Conservation (phyloP, 139 green algal genomes). For the Mesotaenium endlicherianum region DNA sequence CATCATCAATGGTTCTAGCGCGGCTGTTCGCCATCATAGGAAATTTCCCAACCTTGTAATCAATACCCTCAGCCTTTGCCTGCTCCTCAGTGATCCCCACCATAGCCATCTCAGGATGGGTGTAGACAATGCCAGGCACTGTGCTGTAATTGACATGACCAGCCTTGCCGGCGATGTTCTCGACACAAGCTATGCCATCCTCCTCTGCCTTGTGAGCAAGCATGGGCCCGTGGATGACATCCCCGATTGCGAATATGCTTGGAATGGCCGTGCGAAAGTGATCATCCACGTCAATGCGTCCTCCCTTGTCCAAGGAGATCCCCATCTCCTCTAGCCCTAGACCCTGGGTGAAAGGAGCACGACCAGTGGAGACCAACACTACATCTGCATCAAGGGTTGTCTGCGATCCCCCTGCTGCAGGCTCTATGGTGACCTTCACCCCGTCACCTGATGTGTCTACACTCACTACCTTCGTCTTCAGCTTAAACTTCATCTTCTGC, state of each 20-base stretch:
- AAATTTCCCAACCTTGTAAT: conserved; percentile 93
- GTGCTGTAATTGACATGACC: conserved; percentile 98
- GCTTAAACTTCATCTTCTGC: conserved; percentile 97
- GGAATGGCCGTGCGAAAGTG: conserved; percentile 54
- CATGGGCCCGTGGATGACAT: conserved; percentile 86
- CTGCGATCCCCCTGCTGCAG: conserved; percentile 59
- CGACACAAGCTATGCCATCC: conserved; percentile 92
- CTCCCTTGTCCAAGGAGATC: conserved; percentile 73
- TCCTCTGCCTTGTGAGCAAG: conserved; percentile 99
- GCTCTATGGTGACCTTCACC: conserved; percentile 69
- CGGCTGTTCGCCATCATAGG: conserved; percentile 94
- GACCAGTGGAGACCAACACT: conserved; percentile 88
- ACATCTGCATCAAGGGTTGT: conserved; percentile 80
- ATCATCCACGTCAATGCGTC: conserved; percentile 66
- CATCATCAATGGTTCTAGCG: conserved; percentile 82
- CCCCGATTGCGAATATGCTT: conserved; percentile 88
- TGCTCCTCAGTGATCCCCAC: conserved; percentile 85
- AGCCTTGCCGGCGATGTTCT: conserved; percentile 84
- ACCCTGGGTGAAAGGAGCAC: conserved; percentile 57
- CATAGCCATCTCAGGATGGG: conserved; percentile 82
- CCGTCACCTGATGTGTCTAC: conserved; percentile 61
- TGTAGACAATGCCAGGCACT: conserved; percentile 97
- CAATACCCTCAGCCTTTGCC: conserved; percentile 66
- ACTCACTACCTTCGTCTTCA: conserved; percentile 67
- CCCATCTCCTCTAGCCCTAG: conserved; percentile 87